phyloP scores from a whole-genome alignment of 441 rosid genomes.

The Populus tomentosa region DNA sequence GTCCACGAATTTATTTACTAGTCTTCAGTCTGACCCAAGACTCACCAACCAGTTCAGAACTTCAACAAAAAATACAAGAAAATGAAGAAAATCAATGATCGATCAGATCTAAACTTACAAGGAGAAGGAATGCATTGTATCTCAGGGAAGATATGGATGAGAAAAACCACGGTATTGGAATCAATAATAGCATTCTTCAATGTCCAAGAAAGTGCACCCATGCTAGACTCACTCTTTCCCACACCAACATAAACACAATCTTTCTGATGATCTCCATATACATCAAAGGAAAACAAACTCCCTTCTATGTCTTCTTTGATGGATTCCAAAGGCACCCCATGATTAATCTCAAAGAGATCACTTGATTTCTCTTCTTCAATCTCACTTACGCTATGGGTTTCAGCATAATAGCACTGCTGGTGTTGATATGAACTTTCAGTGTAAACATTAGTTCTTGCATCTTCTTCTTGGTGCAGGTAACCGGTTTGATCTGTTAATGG shows the following conservation, averaged over 20 bases:
- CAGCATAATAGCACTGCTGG: neutral
- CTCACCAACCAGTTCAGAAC: neutral
- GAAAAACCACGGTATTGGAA: conserved; percentile 39
- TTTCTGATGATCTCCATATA: conserved; percentile 1
- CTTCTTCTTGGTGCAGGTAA: neutral
- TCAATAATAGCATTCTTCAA: conserved; percentile 32
- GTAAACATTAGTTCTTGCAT: neutral
- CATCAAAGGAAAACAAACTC: conserved; percentile 35
- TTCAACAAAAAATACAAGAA: too few species aligned
- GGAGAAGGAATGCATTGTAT: conserved; percentile 67
- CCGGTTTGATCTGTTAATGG: neutral
- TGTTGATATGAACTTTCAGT: neutral
- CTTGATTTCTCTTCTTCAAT: conserved; percentile 37
- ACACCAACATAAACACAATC: conserved; percentile 64
- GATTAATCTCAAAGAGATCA: conserved; percentile 20
- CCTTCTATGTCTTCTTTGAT: conserved; percentile 34
- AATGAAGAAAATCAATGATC: neutral
- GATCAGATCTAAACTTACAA: conserved; percentile 31
- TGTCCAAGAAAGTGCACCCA: conserved; percentile 75
- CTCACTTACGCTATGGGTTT: conserved; percentile 21
- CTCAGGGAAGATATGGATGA: conserved; percentile 71
- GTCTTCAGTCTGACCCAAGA: too few species aligned
- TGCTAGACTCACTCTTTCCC: conserved; percentile 71
- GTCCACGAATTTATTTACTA: too few species aligned
- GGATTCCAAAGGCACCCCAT: conserved; percentile 11